These are phyloP conservation scores for Aspergillus carlsbadensis DNA, from an alignment of 495 filamentous ascomycete species.

Conservation along the genomic window DNA sequence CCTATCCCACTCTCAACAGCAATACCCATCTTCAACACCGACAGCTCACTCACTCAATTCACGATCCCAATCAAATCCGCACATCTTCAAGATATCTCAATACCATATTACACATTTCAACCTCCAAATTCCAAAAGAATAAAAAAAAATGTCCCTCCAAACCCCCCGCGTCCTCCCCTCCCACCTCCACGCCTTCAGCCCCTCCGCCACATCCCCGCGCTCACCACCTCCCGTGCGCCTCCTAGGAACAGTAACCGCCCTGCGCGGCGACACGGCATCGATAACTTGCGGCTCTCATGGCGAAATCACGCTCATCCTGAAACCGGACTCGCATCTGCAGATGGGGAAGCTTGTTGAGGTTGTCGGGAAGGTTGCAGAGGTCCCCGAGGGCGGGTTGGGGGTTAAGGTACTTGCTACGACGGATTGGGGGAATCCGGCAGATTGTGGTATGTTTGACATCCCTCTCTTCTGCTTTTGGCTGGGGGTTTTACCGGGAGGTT, in stretches of 20 bases:
- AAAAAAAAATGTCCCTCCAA: conserved; percentile 46
- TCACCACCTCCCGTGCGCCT: conserved; percentile 72
- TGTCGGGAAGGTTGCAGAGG: conserved; percentile 81
- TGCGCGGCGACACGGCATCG: conserved; percentile 77
- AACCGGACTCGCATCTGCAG: conserved; percentile 76
- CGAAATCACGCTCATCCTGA: conserved; percentile 68
- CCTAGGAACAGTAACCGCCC: conserved; percentile 76
- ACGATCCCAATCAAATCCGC: neutral
- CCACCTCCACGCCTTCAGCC: conserved; percentile 65
- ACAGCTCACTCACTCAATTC: neutral
- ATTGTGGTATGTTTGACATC: conserved; percentile 32
- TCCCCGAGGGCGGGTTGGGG: conserved; percentile 45
- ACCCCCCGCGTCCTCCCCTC: conserved; percentile 69
- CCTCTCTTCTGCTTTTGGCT: conserved; percentile 6
- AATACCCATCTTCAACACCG: neutral
- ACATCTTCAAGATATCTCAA: no score
- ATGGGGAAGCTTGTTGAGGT: conserved; percentile 82
- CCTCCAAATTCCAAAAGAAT: no score
- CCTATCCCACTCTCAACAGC: neutral
- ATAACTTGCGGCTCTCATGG: conserved; percentile 69
- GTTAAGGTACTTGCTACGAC: conserved; percentile 71
- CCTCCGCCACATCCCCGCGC: conserved; percentile 29
- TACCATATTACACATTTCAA: no score
- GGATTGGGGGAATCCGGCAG: conserved; percentile 67
- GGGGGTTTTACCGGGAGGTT: no score